phyloP scores from a whole-genome alignment of 345 rosid species.

The Populus simonii region DNA sequence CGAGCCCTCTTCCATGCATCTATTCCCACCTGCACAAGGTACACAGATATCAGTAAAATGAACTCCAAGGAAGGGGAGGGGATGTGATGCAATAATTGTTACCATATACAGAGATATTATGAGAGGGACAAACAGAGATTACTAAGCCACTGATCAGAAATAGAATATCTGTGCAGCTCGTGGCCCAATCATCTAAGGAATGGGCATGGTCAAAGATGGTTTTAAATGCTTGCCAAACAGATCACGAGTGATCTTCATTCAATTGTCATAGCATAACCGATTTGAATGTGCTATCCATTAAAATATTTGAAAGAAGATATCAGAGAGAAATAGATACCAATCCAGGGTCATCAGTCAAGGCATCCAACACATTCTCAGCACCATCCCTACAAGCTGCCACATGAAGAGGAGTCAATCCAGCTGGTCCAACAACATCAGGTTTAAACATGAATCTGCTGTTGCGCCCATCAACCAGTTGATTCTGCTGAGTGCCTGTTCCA shows the following conservation, averaged over 20 bases:
- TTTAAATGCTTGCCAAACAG: background rate
- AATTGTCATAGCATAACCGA: background rate
- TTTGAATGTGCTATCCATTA: background rate
- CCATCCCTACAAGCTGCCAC: slow-evolving; percentile 91
- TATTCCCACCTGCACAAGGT: slow-evolving; percentile 62
- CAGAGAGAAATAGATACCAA: slow-evolving; percentile 45
- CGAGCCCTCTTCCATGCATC: slow-evolving; percentile 83
- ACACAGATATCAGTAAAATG: background rate
- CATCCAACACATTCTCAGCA: slow-evolving; percentile 80
- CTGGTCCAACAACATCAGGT: slow-evolving; percentile 80
- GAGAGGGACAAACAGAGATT: background rate
- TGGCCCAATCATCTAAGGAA: background rate
- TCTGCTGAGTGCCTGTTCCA: slow-evolving; percentile 19
- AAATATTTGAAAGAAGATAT: background rate
- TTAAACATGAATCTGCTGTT: slow-evolving; percentile 47
- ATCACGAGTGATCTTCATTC: background rate
- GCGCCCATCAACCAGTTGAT: slow-evolving; percentile 17
- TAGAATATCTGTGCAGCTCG: background rate
- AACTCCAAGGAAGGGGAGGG: background rate
- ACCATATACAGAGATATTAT: background rate
- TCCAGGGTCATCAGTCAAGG: slow-evolving; percentile 80
- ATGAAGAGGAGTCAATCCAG: slow-evolving; percentile 94
- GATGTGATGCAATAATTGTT: background rate
- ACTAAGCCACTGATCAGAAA: background rate
- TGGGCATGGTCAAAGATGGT: background rate